A percentile compares a stretch with the other conserved stretches of the same genome.
These are phyloP conservation scores for Oehlia diaphana DNA, from an alignment of 192 early-diverging fungal genomes.

Conservation along the genomic window DNA sequence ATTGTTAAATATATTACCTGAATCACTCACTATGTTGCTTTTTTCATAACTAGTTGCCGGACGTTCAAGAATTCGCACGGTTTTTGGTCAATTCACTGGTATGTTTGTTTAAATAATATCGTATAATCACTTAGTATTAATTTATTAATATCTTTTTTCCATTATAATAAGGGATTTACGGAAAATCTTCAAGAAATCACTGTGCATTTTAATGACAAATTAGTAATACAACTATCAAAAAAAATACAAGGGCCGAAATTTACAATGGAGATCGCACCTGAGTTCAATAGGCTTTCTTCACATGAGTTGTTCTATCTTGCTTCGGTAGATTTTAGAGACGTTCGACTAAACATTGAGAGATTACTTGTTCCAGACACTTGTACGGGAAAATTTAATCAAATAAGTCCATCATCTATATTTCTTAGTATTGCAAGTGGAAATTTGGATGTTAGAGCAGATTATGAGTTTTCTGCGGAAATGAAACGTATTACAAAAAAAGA, in stretches of 20 bases:
- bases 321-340: constrained; percentile 55
- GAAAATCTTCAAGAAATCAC: constrained; percentile 64
- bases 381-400: not conserved
- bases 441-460: constrained; percentile 54
- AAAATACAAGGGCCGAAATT: constrained; percentile 64
- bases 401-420: constrained; percentile 59
- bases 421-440: constrained; percentile 66
- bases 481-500: constrained; percentile 86
- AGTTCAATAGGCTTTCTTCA: constrained; percentile 59
- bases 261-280: constrained; percentile 50
- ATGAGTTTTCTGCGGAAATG: constrained; percentile 73
- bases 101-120: not conserved
- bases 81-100: constrained; percentile 64
- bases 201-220: constrained; percentile 63
- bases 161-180: constrained; percentile 59
- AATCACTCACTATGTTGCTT: not conserved
- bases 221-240: constrained; percentile 64
- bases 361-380: constrained; percentile 34
- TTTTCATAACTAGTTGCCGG: constrained; percentile 38
- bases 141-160: too few species aligned
- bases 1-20: too few species aligned
- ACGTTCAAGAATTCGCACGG: constrained; percentile 58
- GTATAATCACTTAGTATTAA: too few species aligned
- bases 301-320: constrained; percentile 72
- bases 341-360: constrained; percentile 56